Percentiles rank a stretch among this genome's conserved stretches.
Conservation (phyloP, 169 alveolate species). For the Cryptosporidium canis region DNA sequence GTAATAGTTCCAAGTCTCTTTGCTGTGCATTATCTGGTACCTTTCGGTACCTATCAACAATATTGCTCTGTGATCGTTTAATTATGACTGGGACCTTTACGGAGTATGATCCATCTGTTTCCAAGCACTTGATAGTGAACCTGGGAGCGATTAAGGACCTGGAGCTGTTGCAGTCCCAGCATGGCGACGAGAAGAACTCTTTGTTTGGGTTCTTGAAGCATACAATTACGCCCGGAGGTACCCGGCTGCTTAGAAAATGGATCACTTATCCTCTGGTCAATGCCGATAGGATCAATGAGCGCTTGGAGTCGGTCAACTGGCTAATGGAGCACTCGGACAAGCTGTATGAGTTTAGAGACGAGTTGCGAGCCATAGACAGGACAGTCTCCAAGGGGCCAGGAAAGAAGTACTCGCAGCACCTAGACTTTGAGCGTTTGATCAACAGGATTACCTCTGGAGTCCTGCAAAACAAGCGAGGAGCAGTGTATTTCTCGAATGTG, state of each 20-base stretch:
- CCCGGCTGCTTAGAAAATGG: constrained; percentile 94
- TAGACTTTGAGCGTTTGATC: constrained; percentile 86
- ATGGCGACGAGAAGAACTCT: constrained; percentile 83
- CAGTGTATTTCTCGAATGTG: constrained; percentile 87
- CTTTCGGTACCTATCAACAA: constrained; percentile 35
- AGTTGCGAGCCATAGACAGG: constrained; percentile 15
- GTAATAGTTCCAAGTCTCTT: constrained; percentile 20
- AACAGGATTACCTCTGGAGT: constrained; percentile 85
- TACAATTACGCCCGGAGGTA: constrained; percentile 94
- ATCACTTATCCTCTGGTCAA: constrained; percentile 91
- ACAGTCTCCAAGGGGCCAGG: constrained; percentile 71
- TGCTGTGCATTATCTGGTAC: constrained; percentile 67
- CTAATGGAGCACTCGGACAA: constrained; percentile 79
- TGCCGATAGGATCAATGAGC: constrained; percentile 85
- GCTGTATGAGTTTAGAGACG: constrained; percentile 66
- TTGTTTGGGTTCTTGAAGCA: constrained; percentile 89
- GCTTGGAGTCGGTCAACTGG: constrained; percentile 92
- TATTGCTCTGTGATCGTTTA: constrained; percentile 58
- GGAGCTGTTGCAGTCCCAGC: constrained; percentile 84
- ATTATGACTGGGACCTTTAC: constrained; percentile 45
- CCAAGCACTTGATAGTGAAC: constrained; percentile 73
- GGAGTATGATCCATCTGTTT: constrained; percentile 48
- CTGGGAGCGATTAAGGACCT: constrained; percentile 86
- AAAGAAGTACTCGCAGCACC: constrained; percentile 71
- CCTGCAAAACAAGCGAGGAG: constrained; percentile 85